These are phyloP conservation scores for Lolium perenne DNA, from an alignment of 176 grass and related monocot genomes.

Conservation along the genomic window DNA sequence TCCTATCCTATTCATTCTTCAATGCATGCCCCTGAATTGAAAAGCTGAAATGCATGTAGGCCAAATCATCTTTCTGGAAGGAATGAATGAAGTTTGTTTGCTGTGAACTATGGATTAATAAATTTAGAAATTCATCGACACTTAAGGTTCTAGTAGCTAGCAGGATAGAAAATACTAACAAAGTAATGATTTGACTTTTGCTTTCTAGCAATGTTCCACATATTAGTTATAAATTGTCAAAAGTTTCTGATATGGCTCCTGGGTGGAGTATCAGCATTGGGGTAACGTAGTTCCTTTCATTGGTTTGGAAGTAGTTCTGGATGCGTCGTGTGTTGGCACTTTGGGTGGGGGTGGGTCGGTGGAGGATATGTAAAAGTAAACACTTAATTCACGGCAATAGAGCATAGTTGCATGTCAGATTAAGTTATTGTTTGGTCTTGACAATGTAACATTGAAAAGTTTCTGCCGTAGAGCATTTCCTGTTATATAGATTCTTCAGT, in stretches of 20 bases:
- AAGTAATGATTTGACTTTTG: background rate
- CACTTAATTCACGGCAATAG: background rate
- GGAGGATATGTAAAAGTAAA: background rate
- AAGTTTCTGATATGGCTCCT: background rate
- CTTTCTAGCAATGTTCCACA: background rate
- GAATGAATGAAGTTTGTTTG: no score
- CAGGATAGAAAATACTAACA: background rate
- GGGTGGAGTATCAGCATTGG: background rate
- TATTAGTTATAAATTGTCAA: background rate
- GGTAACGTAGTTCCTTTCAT: background rate
- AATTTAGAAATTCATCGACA: no score
- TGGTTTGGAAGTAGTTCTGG: background rate
- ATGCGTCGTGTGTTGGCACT: background rate
- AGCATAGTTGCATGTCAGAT: background rate
- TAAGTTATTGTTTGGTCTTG: background rate
- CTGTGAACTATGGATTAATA: no score
- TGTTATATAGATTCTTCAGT: background rate
- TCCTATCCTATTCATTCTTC: background rate
- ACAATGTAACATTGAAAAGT: conserved; percentile 3
- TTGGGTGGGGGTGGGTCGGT: background rate
- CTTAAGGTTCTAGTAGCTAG: no score
- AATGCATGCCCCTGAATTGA: background rate
- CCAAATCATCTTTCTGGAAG: no score
- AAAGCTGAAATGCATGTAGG: background rate
- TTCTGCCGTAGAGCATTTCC: background rate